phyloP scores from a whole-genome alignment of 768 basidiomycete genomes.

The Panaeolus papilionaceus region DNA sequence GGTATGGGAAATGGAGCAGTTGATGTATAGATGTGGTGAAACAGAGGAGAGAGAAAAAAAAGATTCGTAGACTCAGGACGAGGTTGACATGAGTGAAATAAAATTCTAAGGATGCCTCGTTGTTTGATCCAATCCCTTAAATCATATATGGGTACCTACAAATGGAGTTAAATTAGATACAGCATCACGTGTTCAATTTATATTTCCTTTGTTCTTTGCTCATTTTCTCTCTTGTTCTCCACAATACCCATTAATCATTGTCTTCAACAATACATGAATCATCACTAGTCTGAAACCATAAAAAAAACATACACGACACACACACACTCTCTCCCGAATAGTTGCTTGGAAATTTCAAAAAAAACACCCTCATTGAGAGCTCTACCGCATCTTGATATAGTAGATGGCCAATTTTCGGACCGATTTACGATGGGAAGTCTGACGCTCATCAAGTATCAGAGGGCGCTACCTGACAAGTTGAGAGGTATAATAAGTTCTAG shows the following conservation, averaged over 20 bases:
- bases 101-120: background rate
- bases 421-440: too few relatives aligned
- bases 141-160: background rate
- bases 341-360: slow-evolving; percentile 2
- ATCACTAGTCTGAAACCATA: background rate
- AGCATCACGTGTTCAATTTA: background rate
- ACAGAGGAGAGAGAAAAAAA: background rate
- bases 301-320: background rate
- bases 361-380: too few relatives aligned
- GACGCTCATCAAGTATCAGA: too few relatives aligned
- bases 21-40: background rate
- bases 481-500: too few relatives aligned
- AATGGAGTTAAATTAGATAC: background rate
- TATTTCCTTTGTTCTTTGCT: background rate
- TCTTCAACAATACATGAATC: background rate
- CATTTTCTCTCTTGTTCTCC: background rate
- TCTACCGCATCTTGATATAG: too few relatives aligned
- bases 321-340: background rate
- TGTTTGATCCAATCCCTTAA: slow-evolving; percentile 4
- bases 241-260: background rate
- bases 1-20: background rate
- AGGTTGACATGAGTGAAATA: slow-evolving; percentile 8
- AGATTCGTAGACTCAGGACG: background rate
- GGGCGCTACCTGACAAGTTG: too few relatives aligned
- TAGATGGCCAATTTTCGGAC: too few relatives aligned